phyloP scores from a whole-genome alignment of 1,139 yeast species.

The Diutina neorugosa region DNA sequence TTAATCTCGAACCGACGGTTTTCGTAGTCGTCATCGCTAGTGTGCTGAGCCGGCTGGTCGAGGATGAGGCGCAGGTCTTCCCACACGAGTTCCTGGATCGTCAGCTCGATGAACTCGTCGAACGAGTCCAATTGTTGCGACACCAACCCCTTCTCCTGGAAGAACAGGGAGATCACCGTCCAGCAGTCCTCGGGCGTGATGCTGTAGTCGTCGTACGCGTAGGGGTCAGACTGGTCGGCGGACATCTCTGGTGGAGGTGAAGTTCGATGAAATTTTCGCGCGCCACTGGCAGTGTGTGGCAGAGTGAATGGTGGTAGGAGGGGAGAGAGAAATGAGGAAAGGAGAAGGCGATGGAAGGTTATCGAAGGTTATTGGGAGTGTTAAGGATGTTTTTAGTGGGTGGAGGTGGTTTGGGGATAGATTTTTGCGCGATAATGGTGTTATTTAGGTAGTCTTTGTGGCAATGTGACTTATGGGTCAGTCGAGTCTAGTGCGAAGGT shows the following conservation, averaged over 20 bases:
- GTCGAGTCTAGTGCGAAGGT: too few relatives aligned
- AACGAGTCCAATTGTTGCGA: slow-evolving; percentile 97
- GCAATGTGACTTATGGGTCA: too few relatives aligned
- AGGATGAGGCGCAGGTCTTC: slow-evolving; percentile 90
- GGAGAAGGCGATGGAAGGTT: too few relatives aligned
- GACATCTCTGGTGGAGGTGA: slow-evolving; percentile 7
- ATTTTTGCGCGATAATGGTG: too few relatives aligned
- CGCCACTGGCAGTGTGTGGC: not conserved
- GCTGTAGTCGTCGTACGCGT: slow-evolving; percentile 54
- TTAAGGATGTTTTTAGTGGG: too few relatives aligned
- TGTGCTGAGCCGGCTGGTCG: slow-evolving; percentile 97
- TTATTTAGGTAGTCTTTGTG: too few relatives aligned
- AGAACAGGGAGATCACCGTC: slow-evolving; percentile 94
- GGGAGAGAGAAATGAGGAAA: too few relatives aligned
- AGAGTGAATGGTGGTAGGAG: too few relatives aligned
- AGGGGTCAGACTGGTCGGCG: slow-evolving; percentile 35
- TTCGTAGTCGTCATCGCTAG: slow-evolving; percentile 78
- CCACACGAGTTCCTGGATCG: slow-evolving; percentile 92
- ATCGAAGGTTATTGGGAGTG: too few relatives aligned
- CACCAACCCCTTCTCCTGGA: slow-evolving; percentile 92
- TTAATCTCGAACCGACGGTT: slow-evolving; percentile 89
- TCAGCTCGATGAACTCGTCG: slow-evolving; percentile 93
- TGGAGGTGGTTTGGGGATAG: too few relatives aligned
- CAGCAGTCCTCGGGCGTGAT: slow-evolving; percentile 98
- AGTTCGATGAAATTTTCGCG: not conserved